Conservation (phyloP, 805 yeast species). For the Hanseniaspora mollemarum region DNA sequence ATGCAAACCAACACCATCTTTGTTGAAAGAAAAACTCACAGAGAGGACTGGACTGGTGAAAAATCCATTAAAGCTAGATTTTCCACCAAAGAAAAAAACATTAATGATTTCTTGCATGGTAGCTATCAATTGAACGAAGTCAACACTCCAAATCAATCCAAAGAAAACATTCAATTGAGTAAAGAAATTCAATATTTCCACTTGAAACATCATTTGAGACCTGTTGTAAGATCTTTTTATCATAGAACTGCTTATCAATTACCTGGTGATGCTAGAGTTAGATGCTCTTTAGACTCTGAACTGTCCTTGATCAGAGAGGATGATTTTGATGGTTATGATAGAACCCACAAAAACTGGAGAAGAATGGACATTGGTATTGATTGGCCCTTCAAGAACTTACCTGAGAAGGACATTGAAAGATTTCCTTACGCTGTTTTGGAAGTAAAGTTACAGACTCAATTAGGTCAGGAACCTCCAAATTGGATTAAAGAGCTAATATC, state of each 20-base stretch:
- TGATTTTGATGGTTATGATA: constrained; percentile 81
- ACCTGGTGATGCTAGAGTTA: constrained; percentile 98
- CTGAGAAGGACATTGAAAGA: constrained; percentile 75
- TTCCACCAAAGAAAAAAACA: constrained; percentile 79
- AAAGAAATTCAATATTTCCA: constrained; percentile 86
- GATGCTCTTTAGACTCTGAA: constrained; percentile 95
- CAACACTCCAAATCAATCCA: constrained; percentile 40
- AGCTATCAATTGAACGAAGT: constrained; percentile 69
- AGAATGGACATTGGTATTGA: constrained; percentile 97
- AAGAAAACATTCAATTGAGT: constrained; percentile 70
- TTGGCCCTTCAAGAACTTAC: constrained; percentile 81
- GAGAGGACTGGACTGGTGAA: constrained; percentile 99
- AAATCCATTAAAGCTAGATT: constrained; percentile 97
- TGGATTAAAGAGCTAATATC: constrained; percentile 92
- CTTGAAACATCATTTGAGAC: constrained; percentile 72
- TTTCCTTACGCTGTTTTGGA: constrained; percentile 97
- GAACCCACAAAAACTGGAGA: constrained; percentile 93
- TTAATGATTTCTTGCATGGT: constrained; percentile 75
- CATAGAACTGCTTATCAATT: constrained; percentile 97
- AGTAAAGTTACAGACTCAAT: constrained; percentile 91
- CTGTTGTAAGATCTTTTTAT: constrained; percentile 91
- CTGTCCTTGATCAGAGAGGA: constrained; percentile 96
- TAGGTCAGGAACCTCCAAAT: constrained; percentile 97
- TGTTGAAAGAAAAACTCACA: constrained; percentile 93
- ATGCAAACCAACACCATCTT: constrained; percentile 86